Base-by-base conservation (phyloP, 139 green algal species). In the Monoraphidium neglectum region DNA sequence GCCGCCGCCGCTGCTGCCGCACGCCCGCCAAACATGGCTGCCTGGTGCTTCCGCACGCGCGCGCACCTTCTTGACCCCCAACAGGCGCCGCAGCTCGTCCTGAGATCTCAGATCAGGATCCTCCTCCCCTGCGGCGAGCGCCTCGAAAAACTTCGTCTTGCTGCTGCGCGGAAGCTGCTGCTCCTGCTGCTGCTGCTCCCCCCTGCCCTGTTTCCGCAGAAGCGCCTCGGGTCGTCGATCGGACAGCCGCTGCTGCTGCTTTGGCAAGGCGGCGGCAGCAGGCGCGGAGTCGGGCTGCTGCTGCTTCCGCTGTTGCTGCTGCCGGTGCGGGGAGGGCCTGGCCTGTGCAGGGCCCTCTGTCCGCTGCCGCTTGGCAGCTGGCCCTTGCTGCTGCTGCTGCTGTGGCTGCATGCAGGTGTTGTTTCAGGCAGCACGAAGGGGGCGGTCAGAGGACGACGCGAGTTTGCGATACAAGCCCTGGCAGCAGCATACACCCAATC, bases 31-130 rank as follows among this genome's bases (percentile, higher is more conserved):
- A n/a, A n/a, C n/a, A n/a, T n/a, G n/a, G n/a, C n/a, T n/a, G n/a
- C n/a, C n/a, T n/a, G n/a, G n/a, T n/a, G n/a, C n/a, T n/a, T n/a
- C n/a, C n/a, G n/a, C n/a, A n/a, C n/a, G n/a, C 26, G 6, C 57
- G 10, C 57, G 12, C n/a, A 73, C 73, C 73, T 79, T 79, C 21
- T 73, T 65, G 10, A 79, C 30, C 38, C 73, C 73, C 32, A 79
- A 62, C 49, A 68, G 63, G 8, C 49, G 37, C 1, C 61, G 53
- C 56, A 80, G 51, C 21, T 75, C 53, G 53, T 54, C 35, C 54
- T 80, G 21, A 15, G 46, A 10, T 5, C 23, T 26, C 26, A 70
- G n/a, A 30, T 80, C 75, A 1, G 53, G 51, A 18, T 33, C 62
- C 0, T 73, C 36, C 15, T 43, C 75, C 12, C 53, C 65, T 28